Percentiles rank a stretch among this genome's conserved stretches.
phyloP scores from a whole-genome alignment of 441 rosid species.

The Kokia cookei region DNA sequence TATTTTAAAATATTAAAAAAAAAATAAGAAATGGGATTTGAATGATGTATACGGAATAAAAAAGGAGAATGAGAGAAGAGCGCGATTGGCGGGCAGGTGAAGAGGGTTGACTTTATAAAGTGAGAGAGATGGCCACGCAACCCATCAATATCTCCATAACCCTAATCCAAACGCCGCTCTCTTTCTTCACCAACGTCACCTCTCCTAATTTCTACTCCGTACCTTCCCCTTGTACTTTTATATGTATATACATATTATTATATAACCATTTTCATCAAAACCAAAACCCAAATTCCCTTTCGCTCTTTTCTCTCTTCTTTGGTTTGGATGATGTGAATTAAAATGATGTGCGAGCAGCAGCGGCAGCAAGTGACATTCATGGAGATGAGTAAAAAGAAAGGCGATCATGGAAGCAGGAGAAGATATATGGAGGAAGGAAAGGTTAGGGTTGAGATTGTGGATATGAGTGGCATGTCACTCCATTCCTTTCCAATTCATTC shows the following conservation, averaged over 20 bases:
- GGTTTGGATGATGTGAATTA: background rate
- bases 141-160: background rate
- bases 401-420: background rate
- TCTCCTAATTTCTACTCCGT: background rate
- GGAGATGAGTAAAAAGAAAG: slow-evolving; percentile 8
- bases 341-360: slow-evolving; percentile 29
- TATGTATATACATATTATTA: background rate
- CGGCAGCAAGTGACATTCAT: slow-evolving; percentile 11
- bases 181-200: background rate
- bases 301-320: background rate
- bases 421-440: slow-evolving; percentile 25
- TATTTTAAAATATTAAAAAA: too few species aligned
- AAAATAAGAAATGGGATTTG: too few species aligned
- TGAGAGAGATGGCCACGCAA: slow-evolving; percentile 19
- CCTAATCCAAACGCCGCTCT: slow-evolving; percentile 9
- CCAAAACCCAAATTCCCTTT: background rate
- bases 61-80: background rate
- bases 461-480: slow-evolving; percentile 66
- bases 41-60: too few species aligned
- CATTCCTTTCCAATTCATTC: slow-evolving; percentile 55
- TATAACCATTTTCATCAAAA: background rate
- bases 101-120: slow-evolving; percentile 24
- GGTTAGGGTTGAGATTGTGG: slow-evolving; percentile 40
- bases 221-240: background rate
- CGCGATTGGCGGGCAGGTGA: slow-evolving; percentile 1